Evolutionary conservation across 305 asterid species (phyloP), one percentile per base, ranked within the genome.

Genomic region (Solanum aculeatissimum): DNA sequence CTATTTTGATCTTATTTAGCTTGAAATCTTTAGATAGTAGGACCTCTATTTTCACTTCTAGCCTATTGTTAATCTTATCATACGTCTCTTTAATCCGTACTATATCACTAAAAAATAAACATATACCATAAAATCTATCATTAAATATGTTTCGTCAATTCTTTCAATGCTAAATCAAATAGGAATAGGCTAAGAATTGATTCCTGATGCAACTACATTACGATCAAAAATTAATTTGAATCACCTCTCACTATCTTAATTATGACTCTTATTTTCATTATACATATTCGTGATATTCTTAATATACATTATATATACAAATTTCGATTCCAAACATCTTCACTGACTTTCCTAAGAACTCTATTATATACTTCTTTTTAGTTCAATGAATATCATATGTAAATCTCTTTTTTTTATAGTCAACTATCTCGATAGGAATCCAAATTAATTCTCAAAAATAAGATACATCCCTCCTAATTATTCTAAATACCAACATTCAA

Each of bases 1-100:
- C 0, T 0, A 0, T n/a, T 57, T 57, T n/a, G 21, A 1, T 58
- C 16, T 0, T 12, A 58, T 16, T 58, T 58, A 58, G 5, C 3
- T 15, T 0, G 8, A 10, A 21, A 21, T 9, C 0, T 23, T 0
- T 21, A 23, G 9, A 58, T 10, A 21, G 2, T 55, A n/a, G 11
- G 27, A 19, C 1, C 3, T 8, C 2, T n/a, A 1, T 0, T 0
- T 4, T 21, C 23, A 10, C 14, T 45, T 45, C 51, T 2, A 21
- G 0, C 13, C 2, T 10, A 11, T 11, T 12, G 0, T 21, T 58
- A 11, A 21, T 0, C 0, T 0, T 1, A 10, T 0, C 0, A 0
- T 14, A 58, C 0, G 0, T 21, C 1, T 21, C 0, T 10, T 58
- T 3, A 58, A 21, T 21, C 0, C 10, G 21, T 58, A 4, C 3